A percentile compares a stretch with the other conserved stretches of the same genome.
These are phyloP conservation scores for Rhodotorula sp. DNA, from an alignment of 1,284 basidiomycete species.

Conservation along the genomic window DNA sequence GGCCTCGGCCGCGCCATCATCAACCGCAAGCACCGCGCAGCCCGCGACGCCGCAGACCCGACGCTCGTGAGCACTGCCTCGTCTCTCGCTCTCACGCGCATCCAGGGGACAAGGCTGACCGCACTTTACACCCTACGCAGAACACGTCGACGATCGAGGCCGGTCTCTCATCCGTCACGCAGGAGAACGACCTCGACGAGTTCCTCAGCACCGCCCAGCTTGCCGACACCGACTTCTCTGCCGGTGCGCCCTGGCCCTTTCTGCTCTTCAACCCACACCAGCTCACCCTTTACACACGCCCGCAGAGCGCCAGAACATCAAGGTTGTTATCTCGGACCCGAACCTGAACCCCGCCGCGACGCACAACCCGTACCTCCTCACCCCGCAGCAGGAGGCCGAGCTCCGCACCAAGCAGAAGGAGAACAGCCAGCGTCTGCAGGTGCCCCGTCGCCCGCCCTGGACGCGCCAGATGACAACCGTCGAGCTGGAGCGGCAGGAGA, in stretches of 20 bases:
- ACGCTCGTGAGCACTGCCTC: conserved; percentile 63
- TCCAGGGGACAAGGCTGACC: not conserved
- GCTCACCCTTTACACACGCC: not conserved
- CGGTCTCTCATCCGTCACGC: conserved; percentile 87
- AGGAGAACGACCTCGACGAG: conserved; percentile 93
- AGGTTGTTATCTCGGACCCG: conserved; percentile 72
- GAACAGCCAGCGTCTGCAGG: conserved; percentile 71
- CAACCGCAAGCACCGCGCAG: conserved; percentile 81
- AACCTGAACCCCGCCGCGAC: conserved; percentile 51
- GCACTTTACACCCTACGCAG: conserved; percentile 52
- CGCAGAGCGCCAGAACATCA: conserved; percentile 84
- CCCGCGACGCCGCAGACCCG: conserved; percentile 68
- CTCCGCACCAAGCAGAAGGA: conserved; percentile 70
- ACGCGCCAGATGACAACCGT: conserved; percentile 71
- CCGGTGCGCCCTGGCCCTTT: conserved; percentile 62
- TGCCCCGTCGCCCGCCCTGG: conserved; percentile 82
- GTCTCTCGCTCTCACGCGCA: conserved; percentile 10
- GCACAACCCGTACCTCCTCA: conserved; percentile 86
- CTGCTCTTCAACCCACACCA: not conserved
- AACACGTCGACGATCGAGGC: conserved; percentile 76
- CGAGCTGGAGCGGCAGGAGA: conserved; percentile 82
- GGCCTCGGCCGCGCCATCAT: conserved; percentile 89
- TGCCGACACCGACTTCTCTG: conserved; percentile 95
- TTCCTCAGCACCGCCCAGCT: conserved; percentile 94
- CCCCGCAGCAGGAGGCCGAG: conserved; percentile 77